phyloP scores from a whole-genome alignment of 345 rosid genomes.

The Citrus sinensis region DVS_A1.0 CM039162.1:24472501-24473000 shows the following conservation, averaged over 20 bases:
- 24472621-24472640: conserved; percentile 22
- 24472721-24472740: conserved; percentile 21
- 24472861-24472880: conserved; percentile 4
- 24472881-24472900: conserved; percentile 15
- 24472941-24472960: conserved; percentile 18
- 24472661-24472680: conserved; percentile 17
- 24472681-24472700: conserved; percentile 29
- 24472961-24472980: conserved; percentile 31
- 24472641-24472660: conserved; percentile 17
- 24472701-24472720: conserved; percentile 50
- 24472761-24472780: no score
- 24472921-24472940: conserved; percentile 13
- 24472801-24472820: conserved; percentile 33
- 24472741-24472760: neutral
- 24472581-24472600: conserved; percentile 24
- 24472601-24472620: conserved; percentile 17
- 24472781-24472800: conserved; percentile 6
- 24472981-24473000: conserved; percentile 17
- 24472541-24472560: conserved; percentile 11
- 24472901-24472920: conserved; percentile 44
- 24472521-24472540: neutral
- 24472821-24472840: conserved; percentile 10
- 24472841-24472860: neutral
- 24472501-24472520: neutral
- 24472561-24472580: conserved; percentile 34